Evolutionary conservation across 768 basidiomycete species (phyloP), one percentile per base, ranked within the genome.

Genomic region (Panellus pusillus): DNA sequence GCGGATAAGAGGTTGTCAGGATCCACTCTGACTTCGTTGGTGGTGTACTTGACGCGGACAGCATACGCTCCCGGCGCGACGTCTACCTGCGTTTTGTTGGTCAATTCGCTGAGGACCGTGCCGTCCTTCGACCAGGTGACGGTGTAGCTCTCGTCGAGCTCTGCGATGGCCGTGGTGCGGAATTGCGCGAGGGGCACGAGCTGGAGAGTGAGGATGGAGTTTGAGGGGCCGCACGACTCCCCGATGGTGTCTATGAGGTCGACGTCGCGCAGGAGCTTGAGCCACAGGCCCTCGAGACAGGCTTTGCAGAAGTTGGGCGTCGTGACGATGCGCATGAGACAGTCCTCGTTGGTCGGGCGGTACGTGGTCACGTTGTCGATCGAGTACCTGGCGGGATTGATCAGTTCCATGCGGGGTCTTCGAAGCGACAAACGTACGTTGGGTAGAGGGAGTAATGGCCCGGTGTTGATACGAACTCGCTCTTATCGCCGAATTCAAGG

Each of bases 301-400:
- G 81, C 83, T 58, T 75, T 81, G 75, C 90, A 91, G 65, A 91
- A 87, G 63, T 86, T 80, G 50, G 87, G 83, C 0, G 79, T 75
- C 27, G 79, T 82, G 38, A 89, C 84, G 48, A 72, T 71, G 38
- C 90, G 87, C 90, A 92, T 91, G 43, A 91, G 80, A 65, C 90
- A 91, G 66, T 84, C 86, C 55, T 89, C 84, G 58, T 90, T 89
- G 2, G 89, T 91, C 4, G 90, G 90, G n/a, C 90, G 80, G 68
- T 87, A 91, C 3, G 80, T 78, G 0, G 86, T 90, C 47, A 68
- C 66, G 61, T 91, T 89, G 36, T 72, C 66, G 31, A 83, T 74
- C 0, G 85, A 87, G 64, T 78, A 90, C 17, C 87, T 89, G 56
- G 17, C 6, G 20, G 39, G n/a, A 31, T n/a, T n/a, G n/a, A n/a